Percentiles rank a stretch among this genome's conserved stretches.
phyloP scores from a whole-genome alignment of 768 basidiomycete genomes.

The Cystobasidium tubakii region DNA sequence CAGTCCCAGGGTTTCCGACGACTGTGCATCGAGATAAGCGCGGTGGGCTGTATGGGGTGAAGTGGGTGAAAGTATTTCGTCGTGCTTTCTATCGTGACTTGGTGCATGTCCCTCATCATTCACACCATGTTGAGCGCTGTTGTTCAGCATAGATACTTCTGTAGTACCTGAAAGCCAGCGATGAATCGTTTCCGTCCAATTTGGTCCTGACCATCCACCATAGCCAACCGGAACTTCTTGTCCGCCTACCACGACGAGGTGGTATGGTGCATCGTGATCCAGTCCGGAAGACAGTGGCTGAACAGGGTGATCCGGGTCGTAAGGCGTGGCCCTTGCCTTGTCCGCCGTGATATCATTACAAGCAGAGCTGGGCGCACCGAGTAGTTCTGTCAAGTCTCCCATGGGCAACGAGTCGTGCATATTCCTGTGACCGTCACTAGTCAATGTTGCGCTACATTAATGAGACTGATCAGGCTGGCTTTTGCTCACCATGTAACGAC shows the following conservation, averaged over 20 bases:
- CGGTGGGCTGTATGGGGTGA: neutral
- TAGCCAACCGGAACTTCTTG: slow-evolving; percentile 40
- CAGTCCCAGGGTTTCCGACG: neutral
- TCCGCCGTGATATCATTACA: slow-evolving; percentile 2
- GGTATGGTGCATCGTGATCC: slow-evolving; percentile 40
- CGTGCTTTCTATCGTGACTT: neutral
- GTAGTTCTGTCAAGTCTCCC: slow-evolving; percentile 44
- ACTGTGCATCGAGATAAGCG: neutral
- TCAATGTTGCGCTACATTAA: too few species aligned
- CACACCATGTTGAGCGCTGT: neutral
- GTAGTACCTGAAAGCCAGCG: slow-evolving; percentile 42
- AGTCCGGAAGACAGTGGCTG: slow-evolving; percentile 34
- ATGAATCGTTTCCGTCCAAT: slow-evolving; percentile 45
- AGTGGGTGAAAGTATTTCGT: neutral
- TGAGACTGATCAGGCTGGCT: too few species aligned
- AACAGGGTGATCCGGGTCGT: slow-evolving; percentile 33
- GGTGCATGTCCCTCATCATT: neutral
- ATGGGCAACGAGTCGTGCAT: slow-evolving; percentile 43
- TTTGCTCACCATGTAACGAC: slow-evolving; percentile 29
- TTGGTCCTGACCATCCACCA: neutral
- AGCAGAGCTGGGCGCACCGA: slow-evolving; percentile 37
- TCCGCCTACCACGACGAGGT: slow-evolving; percentile 43
- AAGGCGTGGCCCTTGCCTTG: neutral
- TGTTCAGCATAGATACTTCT: neutral
- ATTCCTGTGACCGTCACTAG: slow-evolving; percentile 33